Evolutionary conservation across 2,329 filamentous ascomycete species (phyloP).

Genomic region (Fusarium sp.): DNA sequence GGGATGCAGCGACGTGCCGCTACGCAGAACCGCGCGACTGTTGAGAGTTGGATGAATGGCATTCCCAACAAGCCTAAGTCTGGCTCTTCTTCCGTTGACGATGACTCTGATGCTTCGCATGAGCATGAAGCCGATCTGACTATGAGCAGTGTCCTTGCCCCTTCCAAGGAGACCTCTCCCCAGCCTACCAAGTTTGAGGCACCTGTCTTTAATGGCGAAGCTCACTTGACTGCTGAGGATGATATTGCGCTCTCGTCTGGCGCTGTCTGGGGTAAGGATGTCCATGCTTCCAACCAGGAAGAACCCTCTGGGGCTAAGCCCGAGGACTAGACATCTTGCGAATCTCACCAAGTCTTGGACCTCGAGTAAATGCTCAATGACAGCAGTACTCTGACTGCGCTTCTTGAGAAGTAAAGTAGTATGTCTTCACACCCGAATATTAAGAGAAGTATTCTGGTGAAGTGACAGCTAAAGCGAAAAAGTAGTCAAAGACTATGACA

Average conservation of each 20-base stretch:
- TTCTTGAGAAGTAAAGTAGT: no score
- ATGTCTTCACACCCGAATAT: no score
- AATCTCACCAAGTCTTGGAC: fast-evolving
- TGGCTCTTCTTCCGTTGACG: neutral
- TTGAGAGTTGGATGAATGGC: neutral
- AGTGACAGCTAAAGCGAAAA: no score
- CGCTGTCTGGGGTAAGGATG: neutral
- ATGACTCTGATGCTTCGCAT: neutral
- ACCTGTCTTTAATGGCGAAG: neutral
- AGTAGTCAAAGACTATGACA: no score
- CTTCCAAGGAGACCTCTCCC: neutral
- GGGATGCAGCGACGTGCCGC: neutral
- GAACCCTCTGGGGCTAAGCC: neutral
- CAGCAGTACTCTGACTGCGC: no score
- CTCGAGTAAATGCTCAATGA: neutral
- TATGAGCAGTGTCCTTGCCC: neutral
- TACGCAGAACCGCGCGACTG: fast-evolving
- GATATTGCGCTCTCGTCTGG: neutral
- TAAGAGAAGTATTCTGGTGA: no score
- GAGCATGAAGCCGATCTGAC: neutral
- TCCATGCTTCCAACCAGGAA: fast-evolving
- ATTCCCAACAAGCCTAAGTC: fast-evolving
- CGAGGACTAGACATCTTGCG: neutral
- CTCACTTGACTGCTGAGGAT: neutral
- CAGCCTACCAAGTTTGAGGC: neutral